Base-by-base conservation (phyloP, 257 asterid genomes). In the Nicotiana obtusifolia region DNA sequence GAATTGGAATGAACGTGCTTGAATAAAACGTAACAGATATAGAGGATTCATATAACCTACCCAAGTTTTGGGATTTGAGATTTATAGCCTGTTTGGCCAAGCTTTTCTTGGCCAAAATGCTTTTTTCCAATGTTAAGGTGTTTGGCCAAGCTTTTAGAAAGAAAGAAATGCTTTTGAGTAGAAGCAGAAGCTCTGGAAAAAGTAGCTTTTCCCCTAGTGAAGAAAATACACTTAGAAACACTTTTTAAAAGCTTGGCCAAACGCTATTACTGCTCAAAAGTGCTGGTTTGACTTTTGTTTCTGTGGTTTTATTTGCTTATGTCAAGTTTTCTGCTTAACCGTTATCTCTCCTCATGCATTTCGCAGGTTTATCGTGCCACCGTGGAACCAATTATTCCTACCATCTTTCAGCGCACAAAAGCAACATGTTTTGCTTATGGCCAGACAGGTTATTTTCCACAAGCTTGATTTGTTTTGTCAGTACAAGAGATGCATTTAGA, bases 371-470 rank as follows among this genome's bases (percentile, higher is more conserved):
- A 97, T 84, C 93, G 97, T 28, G 91, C 84, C 64, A 97, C 99
- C 3, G 99, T 97, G 84, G 98, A 97, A 89, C 99, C 99, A 71
- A 97, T 97, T 61, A 94, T 97, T 85, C 99, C 99, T 54, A 97
- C 84, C 80, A 97, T 97, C 80, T 97, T 97, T 82, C 98, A 94
- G 90, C 95, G 99, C 26, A 94, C 98, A 80, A 97, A 97, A 87
- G 99, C 99, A 82, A 97, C 99, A 60, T 97, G 98, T 81, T 97
- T 97, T 86, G 99, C 99, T 69, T 97, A 97, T 89, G 99, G 99
- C 82, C 99, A 97, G 86, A 97, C 99, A 90, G 99, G 99, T 97
- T 81, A 73, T 73, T 73, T 7, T 73, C 61, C 26, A 19, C 17
- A 16, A 14, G 79, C 15, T 49, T 24, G 19, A 73, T 24, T 73